These are phyloP conservation scores for Brassica carinata DNA, from an alignment of 345 rosid species.

Conservation along the genomic window DNA sequence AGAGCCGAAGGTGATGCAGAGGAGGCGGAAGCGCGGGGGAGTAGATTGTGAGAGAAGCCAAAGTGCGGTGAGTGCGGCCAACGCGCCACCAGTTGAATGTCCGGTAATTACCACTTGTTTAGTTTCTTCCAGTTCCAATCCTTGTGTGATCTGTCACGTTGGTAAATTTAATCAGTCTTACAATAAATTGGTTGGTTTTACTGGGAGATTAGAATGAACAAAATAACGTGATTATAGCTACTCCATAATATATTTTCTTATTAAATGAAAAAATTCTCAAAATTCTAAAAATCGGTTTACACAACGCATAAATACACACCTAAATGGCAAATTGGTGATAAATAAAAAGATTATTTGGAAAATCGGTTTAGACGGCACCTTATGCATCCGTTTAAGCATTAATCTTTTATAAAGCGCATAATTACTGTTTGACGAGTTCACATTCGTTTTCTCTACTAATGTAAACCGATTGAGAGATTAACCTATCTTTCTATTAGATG, in stretches of 20 bases:
- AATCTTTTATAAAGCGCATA: too few species aligned
- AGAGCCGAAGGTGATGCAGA: slow-evolving; percentile 82
- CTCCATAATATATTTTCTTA: neutral
- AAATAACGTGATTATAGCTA: neutral
- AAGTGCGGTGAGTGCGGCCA: slow-evolving; percentile 72
- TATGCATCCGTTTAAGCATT: too few species aligned
- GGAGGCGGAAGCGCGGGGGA: slow-evolving; percentile 37
- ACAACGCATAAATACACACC: too few species aligned
- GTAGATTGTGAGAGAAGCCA: slow-evolving; percentile 66
- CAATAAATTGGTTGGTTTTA: neutral
- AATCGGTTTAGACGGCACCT: too few species aligned
- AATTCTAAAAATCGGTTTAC: too few species aligned
- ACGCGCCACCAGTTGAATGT: slow-evolving; percentile 78
- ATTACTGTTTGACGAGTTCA: neutral
- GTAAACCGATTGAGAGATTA: neutral
- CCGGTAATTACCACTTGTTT: slow-evolving; percentile 73
- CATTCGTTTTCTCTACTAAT: neutral
- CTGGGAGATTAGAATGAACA: neutral
- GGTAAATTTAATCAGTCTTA: neutral
- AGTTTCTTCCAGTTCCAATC: slow-evolving; percentile 26
- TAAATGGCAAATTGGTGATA: too few species aligned
- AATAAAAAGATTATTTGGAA: too few species aligned
- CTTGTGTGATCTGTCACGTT: slow-evolving; percentile 23
- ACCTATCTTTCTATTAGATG: neutral
- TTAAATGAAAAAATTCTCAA: neutral